These are phyloP conservation scores for Anisodus acutangulus DNA, from an alignment of 257 asterid species.

Conservation along the genomic window DNA sequence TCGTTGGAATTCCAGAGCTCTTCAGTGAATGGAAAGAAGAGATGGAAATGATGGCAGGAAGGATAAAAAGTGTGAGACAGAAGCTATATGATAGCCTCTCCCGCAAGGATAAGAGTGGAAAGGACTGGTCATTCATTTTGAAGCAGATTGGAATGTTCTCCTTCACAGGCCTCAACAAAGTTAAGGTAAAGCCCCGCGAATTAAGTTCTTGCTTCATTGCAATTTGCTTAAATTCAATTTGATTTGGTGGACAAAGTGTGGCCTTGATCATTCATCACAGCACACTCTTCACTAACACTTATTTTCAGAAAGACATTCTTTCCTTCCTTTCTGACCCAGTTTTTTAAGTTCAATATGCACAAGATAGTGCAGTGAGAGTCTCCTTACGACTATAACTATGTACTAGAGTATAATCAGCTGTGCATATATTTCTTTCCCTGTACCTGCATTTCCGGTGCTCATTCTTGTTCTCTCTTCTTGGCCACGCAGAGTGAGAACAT, in stretches of 20 bases:
- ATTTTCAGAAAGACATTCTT: background rate
- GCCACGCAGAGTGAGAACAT: conserved; percentile 79
- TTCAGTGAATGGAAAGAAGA: conserved; percentile 90
- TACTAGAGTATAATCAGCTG: background rate
- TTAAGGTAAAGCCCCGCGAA: conserved; percentile 63
- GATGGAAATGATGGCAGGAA: conserved; percentile 95
- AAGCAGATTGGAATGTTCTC: conserved; percentile 98
- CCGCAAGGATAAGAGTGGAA: conserved; percentile 74
- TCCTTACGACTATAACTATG: background rate
- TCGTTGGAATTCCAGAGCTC: conserved; percentile 79
- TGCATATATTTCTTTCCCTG: conserved; percentile 5
- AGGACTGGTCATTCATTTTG: conserved; percentile 94
- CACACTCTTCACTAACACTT: background rate
- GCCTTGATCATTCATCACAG: background rate
- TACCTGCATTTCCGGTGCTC: conserved; percentile 22
- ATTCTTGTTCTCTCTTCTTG: conserved; percentile 14
- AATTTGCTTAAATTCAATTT: background rate
- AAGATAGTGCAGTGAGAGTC: conserved; percentile 17
- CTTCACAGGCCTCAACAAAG: conserved; percentile 82
- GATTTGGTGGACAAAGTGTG: background rate
- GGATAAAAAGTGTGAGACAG: conserved; percentile 86
- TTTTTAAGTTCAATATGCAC: background rate
- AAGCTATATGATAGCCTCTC: conserved; percentile 64
- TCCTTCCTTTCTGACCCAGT: background rate
- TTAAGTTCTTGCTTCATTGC: background rate